phyloP scores from a whole-genome alignment of 176 grass and related monocot genomes.

The Triticum timopheevii region DNA sequence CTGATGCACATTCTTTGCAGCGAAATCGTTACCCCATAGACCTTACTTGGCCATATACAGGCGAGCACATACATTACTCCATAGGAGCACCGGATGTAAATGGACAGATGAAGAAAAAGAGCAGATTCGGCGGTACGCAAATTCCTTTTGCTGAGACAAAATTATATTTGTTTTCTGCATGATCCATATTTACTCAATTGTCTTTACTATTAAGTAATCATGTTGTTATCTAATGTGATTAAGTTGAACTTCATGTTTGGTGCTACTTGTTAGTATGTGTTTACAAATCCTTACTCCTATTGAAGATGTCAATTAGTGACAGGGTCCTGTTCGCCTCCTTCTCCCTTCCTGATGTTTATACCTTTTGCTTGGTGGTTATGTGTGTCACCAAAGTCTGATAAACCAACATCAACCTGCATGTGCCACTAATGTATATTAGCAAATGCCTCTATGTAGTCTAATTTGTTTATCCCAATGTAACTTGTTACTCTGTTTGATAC shows the following conservation, averaged over 20 bases:
- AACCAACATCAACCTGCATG: background rate
- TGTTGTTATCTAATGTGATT: constrained; percentile 10
- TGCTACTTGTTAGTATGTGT: constrained; percentile 11
- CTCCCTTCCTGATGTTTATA: background rate
- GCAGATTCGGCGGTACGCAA: constrained; percentile 43
- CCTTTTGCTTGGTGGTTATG: background rate
- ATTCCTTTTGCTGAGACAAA: background rate
- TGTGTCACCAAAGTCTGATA: background rate
- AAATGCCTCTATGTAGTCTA: background rate
- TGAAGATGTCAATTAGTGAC: background rate
- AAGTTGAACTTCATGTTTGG: background rate
- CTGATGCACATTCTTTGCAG: constrained; percentile 40
- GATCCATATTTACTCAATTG: background rate
- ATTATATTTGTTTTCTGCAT: background rate
- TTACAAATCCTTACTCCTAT: constrained; percentile 1
- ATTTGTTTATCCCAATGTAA: background rate
- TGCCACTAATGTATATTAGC: background rate
- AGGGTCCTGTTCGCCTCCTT: background rate
- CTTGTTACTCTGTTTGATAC: background rate
- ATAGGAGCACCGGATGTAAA: constrained; percentile 39
- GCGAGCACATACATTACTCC: constrained; percentile 50
- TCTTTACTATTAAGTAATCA: background rate
- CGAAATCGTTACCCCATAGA: constrained; percentile 58
- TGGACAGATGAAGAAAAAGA: constrained; percentile 72
- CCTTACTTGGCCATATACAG: constrained; percentile 25